Percentiles rank a stretch among this genome's conserved stretches.
These are phyloP conservation scores for Lactarius indigo DNA, from an alignment of 768 basidiomycete genomes.

Conservation along the genomic window DNA sequence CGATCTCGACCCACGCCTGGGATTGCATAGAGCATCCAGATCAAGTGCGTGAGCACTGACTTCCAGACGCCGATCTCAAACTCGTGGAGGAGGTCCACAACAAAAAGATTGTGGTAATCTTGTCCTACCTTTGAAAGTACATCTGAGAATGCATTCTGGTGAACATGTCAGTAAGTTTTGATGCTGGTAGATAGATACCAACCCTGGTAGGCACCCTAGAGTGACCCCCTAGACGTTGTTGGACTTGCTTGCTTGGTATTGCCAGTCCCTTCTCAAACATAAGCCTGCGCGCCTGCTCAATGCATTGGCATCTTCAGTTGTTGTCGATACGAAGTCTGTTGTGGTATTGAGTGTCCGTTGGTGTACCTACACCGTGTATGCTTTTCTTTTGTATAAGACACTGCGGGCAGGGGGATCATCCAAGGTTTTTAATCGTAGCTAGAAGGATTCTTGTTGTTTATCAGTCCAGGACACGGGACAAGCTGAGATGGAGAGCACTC, in stretches of 20 bases:
- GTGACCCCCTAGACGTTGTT: neutral
- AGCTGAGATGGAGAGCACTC: neutral
- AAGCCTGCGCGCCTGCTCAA: too few relatives aligned
- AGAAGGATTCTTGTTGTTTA: conserved; percentile 22
- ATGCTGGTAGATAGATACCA: too few relatives aligned
- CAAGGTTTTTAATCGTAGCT: conserved; percentile 24
- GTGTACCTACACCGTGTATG: too few relatives aligned
- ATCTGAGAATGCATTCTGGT: neutral
- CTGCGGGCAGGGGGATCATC: neutral
- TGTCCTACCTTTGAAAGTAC: neutral
- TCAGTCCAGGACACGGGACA: too few relatives aligned
- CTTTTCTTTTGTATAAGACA: neutral
- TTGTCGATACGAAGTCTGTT: too few relatives aligned
- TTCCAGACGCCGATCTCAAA: conserved; percentile 42
- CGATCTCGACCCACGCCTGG: conserved; percentile 20
- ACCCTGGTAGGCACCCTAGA: too few relatives aligned
- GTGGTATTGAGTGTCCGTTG: too few relatives aligned
- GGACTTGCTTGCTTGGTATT: too few relatives aligned
- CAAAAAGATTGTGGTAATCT: conserved; percentile 28
- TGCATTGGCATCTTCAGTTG: too few relatives aligned
- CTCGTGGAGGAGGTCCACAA: conserved; percentile 40
- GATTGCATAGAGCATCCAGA: conserved; percentile 32
- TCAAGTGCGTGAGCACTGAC: conserved; percentile 35
- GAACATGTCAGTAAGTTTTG: too few relatives aligned
- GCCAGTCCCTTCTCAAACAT: too few relatives aligned